Percentiles rank a stretch among this genome's conserved stretches.
Evolutionary conservation across 2,329 filamentous ascomycete genomes (phyloP).

Genomic region (Davidsoniella australis): DNA sequence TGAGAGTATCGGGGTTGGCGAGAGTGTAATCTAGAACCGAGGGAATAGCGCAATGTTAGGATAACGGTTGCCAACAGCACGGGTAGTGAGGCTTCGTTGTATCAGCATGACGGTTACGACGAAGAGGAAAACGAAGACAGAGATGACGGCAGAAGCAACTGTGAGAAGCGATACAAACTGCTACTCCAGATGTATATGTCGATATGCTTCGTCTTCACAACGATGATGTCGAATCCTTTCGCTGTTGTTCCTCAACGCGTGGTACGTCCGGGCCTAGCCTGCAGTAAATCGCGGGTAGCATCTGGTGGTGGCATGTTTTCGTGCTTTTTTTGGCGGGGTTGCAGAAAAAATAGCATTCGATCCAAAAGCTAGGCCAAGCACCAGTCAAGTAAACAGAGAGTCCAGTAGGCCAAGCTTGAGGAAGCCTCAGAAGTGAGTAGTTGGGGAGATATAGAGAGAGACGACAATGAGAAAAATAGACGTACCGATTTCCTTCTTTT

Average conservation of each 20-base stretch:
- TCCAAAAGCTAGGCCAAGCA: neutral
- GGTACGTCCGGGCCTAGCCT: slow-evolving; percentile 2
- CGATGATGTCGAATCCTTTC: neutral
- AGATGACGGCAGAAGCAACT: neutral
- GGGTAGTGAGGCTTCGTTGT: no score
- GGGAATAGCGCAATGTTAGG: neutral
- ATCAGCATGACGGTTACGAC: no score
- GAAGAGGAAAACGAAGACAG: neutral
- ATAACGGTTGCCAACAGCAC: neutral
- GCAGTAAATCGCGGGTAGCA: neutral
- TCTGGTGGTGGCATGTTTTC: neutral
- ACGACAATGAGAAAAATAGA: slow-evolving; percentile 11
- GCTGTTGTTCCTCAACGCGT: neutral
- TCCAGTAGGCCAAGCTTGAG: neutral
- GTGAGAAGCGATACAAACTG: neutral
- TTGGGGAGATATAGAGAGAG: neutral
- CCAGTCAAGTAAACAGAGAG: neutral
- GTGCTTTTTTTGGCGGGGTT: slow-evolving; percentile 5
- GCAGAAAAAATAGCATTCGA: neutral
- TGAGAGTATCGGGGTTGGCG: slow-evolving; percentile 84
- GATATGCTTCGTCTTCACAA: neutral
- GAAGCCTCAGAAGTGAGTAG: neutral
- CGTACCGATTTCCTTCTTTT: slow-evolving; percentile 27
- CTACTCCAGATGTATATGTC: neutral
- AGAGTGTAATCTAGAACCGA: slow-evolving; percentile 60